phyloP scores from a whole-genome alignment of 1,284 basidiomycete genomes.

The Marasmius sp. region DNA sequence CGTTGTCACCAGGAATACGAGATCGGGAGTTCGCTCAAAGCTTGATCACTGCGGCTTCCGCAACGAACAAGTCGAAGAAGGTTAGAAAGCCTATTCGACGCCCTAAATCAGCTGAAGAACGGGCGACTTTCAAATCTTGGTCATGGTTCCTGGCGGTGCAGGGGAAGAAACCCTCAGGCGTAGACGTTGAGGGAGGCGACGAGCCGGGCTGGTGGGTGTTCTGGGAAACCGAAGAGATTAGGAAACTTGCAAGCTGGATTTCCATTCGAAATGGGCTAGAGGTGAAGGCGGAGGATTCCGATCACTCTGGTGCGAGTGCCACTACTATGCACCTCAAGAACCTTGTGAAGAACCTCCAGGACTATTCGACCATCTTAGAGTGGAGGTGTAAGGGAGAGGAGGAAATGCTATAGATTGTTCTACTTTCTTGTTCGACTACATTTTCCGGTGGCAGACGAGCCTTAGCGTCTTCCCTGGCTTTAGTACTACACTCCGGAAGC shows the following conservation, averaged over 20 bases:
- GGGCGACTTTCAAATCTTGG: constrained; percentile 55
- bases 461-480: too few species aligned
- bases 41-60: constrained; percentile 27
- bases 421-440: neutral
- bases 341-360: constrained; percentile 45
- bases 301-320: constrained; percentile 10
- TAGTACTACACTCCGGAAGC: too few species aligned
- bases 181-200: constrained; percentile 20
- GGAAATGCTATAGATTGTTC: constrained; percentile 11
- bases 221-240: constrained; percentile 61
- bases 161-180: constrained; percentile 50
- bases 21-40: constrained; percentile 48
- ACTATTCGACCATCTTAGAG: constrained; percentile 49
- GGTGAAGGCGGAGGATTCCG: constrained; percentile 23
- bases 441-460: too few species aligned
- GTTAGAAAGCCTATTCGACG: constrained; percentile 31
- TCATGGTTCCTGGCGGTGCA: constrained; percentile 73
- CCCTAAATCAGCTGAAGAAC: constrained; percentile 44
- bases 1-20: constrained; percentile 44
- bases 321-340: constrained; percentile 29
- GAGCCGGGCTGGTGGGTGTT: constrained; percentile 67
- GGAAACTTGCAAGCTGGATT: constrained; percentile 66
- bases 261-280: constrained; percentile 48
- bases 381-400: constrained; percentile 44
- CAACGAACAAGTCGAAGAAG: constrained; percentile 20